Base-by-base conservation (phyloP, 1,139 yeast genomes). In the Pichia sp. region DNA sequence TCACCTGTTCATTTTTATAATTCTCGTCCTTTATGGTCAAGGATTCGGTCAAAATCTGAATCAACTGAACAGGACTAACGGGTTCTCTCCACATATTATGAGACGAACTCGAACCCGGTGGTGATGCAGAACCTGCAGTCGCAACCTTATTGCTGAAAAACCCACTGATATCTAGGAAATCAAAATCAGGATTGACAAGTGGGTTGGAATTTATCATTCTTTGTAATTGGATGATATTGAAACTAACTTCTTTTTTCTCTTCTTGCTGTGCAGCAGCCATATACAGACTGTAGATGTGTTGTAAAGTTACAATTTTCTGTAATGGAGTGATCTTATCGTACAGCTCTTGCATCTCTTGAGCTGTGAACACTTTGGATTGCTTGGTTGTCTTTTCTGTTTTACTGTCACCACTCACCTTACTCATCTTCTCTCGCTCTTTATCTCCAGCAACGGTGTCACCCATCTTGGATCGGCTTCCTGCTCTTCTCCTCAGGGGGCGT, bases 131-230 rank as follows among this genome's bases (percentile, higher is more conserved):
- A 26, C n/a, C 26, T 28, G 5, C 29, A 11, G 29, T 44, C 5
- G 38, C 37, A 11, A 42, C 41, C 32, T n/a, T 37, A 27, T 10
- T 38, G 35, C 48, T 48, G 39, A 53, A 32, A 10, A 56, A 58
- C 3, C 54, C 57, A 27, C 54, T 52, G 7, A 61, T 59, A 43
- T 57, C 53, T 34, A 60, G 49, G 28, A 62, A 50, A 45, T 62
- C 63, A 49, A 61, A 61, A 33, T 59, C 59, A 1, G 59, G 60
- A 39, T 62, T 61, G 8, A 62, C 59, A 37, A 62, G 49, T 5
- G 65, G 64, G 45, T 58, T 62, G 42, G 58, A 59, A 54, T 62
- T 62, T 38, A 62, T 61, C 60, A 60, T 58, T 16, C 60, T 50
- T 40, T 59, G 64, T 27, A 62, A 47, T 41, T 61, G 64, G 29